Percentiles rank a stretch among this genome's conserved stretches.
phyloP scores from a whole-genome alignment of 768 basidiomycete genomes.

The Lactarius sanguifluus region DNA sequence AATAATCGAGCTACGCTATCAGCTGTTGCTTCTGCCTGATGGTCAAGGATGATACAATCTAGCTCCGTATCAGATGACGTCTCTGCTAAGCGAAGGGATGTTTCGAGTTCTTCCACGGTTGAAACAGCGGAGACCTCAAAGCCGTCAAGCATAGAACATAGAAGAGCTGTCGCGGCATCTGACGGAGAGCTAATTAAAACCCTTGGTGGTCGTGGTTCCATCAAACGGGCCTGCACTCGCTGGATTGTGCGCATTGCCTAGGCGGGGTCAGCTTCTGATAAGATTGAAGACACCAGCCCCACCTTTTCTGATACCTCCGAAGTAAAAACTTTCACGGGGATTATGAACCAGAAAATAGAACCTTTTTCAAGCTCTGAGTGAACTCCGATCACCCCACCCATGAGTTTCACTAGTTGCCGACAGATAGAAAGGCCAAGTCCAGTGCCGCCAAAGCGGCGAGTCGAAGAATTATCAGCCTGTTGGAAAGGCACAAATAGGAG shows the following conservation, averaged over 20 bases:
- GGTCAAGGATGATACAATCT: conserved; percentile 68
- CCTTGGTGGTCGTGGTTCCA: conserved; percentile 46
- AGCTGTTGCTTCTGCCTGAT: conserved; percentile 58
- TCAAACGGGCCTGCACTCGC: conserved; percentile 47
- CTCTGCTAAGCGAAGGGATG: conserved; percentile 40
- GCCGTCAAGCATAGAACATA: conserved; percentile 56
- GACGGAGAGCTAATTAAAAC: conserved; percentile 62
- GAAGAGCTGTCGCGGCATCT: conserved; percentile 52
- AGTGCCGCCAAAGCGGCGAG: conserved; percentile 75
- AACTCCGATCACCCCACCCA: conserved; percentile 73
- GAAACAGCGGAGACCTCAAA: conserved; percentile 49
- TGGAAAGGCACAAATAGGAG: conserved; percentile 73
- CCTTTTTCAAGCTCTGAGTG: conserved; percentile 62
- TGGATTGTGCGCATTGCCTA: conserved; percentile 51
- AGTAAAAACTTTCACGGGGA: conserved; percentile 60
- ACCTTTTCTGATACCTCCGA: conserved; percentile 60
- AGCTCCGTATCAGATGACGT: conserved; percentile 39
- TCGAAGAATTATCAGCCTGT: conserved; percentile 78
- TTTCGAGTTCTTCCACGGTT: conserved; percentile 48
- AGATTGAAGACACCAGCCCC: conserved; percentile 9
- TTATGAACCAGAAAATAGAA: conserved; percentile 72
- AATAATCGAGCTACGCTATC: conserved; percentile 57
- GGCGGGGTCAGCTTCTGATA: conserved; percentile 5
- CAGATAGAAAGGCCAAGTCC: conserved; percentile 75
- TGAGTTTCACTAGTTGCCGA: conserved; percentile 70